phyloP scores from a whole-genome alignment of 1,284 basidiomycete species.

The Sporisorium iseilematis-ciliati region DNA sequence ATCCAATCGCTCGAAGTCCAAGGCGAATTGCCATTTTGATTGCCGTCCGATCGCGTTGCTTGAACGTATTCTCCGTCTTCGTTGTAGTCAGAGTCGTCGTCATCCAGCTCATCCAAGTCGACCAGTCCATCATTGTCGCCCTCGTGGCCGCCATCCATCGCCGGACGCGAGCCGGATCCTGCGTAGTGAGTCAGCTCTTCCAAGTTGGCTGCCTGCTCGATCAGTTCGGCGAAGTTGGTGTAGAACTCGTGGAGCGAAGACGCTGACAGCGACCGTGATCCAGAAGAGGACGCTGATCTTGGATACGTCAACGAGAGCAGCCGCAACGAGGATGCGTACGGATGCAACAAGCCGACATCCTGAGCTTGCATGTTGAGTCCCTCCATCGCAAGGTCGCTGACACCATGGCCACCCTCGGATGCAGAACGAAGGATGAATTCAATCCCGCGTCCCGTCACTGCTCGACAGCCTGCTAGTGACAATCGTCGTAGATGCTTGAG shows the following conservation, averaged over 20 bases:
- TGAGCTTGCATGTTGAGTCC: slow-evolving; percentile 49
- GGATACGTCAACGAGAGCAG: slow-evolving; percentile 60
- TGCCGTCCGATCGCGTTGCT: neutral
- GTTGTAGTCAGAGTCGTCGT: slow-evolving; percentile 39
- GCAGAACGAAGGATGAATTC: slow-evolving; percentile 40
- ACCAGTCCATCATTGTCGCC: slow-evolving; percentile 40
- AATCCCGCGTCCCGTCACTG: slow-evolving; percentile 56
- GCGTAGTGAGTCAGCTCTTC: slow-evolving; percentile 57
- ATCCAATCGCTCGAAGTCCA: slow-evolving; percentile 30
- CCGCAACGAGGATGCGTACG: slow-evolving; percentile 25
- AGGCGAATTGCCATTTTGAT: neutral
- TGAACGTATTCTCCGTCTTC: slow-evolving; percentile 30
- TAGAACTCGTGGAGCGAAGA: slow-evolving; percentile 46
- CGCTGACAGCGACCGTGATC: slow-evolving; percentile 34
- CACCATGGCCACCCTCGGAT: slow-evolving; percentile 5
- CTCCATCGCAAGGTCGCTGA: slow-evolving; percentile 61
- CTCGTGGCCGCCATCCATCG: slow-evolving; percentile 47
- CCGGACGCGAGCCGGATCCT: slow-evolving; percentile 39
- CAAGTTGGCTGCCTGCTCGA: slow-evolving; percentile 34
- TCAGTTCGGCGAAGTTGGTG: slow-evolving; percentile 35
- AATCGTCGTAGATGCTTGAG: slow-evolving; percentile 47
- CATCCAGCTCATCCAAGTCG: slow-evolving; percentile 43
- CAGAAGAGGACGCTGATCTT: slow-evolving; percentile 32
- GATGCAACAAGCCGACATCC: slow-evolving; percentile 31
- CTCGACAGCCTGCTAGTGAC: slow-evolving; percentile 61